phyloP scores from a whole-genome alignment of 108 stramenopile genomes.

The Craspedostauros australis region DNA sequence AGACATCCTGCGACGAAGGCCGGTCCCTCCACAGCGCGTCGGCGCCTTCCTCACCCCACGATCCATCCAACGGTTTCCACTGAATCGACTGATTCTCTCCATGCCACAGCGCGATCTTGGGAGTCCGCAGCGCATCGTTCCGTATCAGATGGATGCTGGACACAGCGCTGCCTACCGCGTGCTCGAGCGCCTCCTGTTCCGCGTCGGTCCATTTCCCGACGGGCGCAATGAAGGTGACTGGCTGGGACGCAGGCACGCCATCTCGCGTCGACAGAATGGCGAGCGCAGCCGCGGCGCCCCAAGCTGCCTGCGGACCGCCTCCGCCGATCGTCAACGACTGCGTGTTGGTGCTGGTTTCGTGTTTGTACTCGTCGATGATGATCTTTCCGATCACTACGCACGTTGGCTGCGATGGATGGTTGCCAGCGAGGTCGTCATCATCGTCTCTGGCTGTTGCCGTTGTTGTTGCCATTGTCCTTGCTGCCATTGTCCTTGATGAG shows the following conservation, averaged over 20 bases:
- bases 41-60: constrained; percentile 31
- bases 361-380: constrained; percentile 41
- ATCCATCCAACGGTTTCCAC: constrained; percentile 50
- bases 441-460: too few relatives aligned
- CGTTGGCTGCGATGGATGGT: too few relatives aligned
- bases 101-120: constrained; percentile 54
- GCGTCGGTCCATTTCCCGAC: constrained; percentile 35
- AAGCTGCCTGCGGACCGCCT: constrained; percentile 52
- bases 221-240: constrained; percentile 35
- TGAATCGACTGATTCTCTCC: constrained; percentile 33
- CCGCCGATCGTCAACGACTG: constrained; percentile 42
- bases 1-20: constrained; percentile 32
- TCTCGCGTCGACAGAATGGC: constrained; percentile 8
- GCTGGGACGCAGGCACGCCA: constrained; percentile 20
- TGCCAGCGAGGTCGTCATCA: too few relatives aligned
- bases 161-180: constrained; percentile 15
- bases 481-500: too few relatives aligned
- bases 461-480: too few relatives aligned
- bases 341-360: background rate
- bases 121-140: too few relatives aligned
- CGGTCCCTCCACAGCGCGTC: constrained; percentile 44
- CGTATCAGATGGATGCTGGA: constrained; percentile 16
- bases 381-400: constrained; percentile 45
- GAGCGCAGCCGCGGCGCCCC: constrained; percentile 38
- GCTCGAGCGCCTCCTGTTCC: constrained; percentile 8